phyloP scores from a whole-genome alignment of 148 eudicot species.

The Dianthus caryophyllus region DNA sequence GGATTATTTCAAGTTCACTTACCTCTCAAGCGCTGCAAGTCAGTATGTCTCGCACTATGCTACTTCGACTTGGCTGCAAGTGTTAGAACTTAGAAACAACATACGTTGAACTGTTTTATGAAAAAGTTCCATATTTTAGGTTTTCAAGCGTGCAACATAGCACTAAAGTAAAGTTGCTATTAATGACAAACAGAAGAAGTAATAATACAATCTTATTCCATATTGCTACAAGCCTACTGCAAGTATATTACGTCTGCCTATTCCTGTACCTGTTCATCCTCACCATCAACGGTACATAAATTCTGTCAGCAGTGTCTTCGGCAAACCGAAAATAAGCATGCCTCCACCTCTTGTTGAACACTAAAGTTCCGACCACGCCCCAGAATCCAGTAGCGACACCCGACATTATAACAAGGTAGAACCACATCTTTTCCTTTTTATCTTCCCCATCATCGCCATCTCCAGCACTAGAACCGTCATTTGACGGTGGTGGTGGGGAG shows the following conservation, averaged over 20 bases:
- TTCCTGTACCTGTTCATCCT: background rate
- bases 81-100: too few relatives aligned
- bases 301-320: conserved; percentile 3
- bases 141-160: too few relatives aligned
- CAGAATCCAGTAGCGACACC: conserved; percentile 34
- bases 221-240: too few relatives aligned
- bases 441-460: background rate
- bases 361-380: conserved; percentile 25
- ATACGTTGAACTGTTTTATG: too few relatives aligned
- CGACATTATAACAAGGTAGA: conserved; percentile 8
- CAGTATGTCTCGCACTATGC: too few relatives aligned
- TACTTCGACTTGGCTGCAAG: too few relatives aligned
- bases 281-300: background rate
- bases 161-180: too few relatives aligned
- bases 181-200: too few relatives aligned
- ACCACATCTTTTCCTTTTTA: conserved; percentile 15
- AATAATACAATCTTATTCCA: too few relatives aligned
- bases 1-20: too few relatives aligned
- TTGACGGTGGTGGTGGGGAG: background rate
- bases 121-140: too few relatives aligned
- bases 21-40: too few relatives aligned
- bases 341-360: conserved; percentile 22
- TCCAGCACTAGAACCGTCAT: background rate
- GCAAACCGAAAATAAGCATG: conserved; percentile 13
- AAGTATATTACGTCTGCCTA: background rate